Percentiles rank a stretch among this genome's conserved stretches.
Conservation (phyloP, 139 green algal genomes). For the Parachlorella kessleri region DNA sequence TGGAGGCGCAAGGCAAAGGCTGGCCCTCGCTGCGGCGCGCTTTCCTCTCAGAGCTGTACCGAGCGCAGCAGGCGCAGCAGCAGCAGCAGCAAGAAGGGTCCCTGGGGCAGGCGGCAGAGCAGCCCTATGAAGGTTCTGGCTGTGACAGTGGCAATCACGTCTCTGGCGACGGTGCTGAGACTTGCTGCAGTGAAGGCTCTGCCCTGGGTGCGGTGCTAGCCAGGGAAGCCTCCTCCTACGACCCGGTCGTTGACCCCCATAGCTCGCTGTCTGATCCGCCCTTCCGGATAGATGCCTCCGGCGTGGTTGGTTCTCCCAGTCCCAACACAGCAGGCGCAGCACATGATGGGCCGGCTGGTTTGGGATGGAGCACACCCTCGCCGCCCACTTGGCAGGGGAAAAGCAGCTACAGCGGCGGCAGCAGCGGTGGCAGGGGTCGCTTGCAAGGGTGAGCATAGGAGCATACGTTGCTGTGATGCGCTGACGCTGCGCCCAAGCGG, state of each 20-base stretch:
- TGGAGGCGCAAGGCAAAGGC: neutral
- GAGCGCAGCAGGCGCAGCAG: conserved; percentile 7
- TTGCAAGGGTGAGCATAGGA: too few relatives aligned
- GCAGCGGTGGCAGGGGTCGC: too few relatives aligned
- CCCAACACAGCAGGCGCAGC: too few relatives aligned
- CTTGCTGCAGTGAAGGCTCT: neutral
- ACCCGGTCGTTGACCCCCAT: neutral
- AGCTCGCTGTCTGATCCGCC: neutral
- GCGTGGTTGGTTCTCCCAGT: too few relatives aligned
- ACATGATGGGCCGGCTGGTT: too few relatives aligned
- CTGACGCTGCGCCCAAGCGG: too few relatives aligned
- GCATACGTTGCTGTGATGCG: too few relatives aligned
- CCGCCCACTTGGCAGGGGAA: too few relatives aligned
- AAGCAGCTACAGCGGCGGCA: too few relatives aligned
- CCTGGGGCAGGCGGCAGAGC: neutral
- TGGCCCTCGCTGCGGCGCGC: conserved; percentile 14
- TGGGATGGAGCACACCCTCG: too few relatives aligned
- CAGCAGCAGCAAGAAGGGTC: neutral
- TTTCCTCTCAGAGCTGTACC: neutral
- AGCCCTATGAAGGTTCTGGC: too few relatives aligned
- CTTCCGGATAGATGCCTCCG: neutral
- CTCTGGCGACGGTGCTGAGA: neutral
- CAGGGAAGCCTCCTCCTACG: neutral
- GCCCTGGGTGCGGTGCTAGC: neutral
- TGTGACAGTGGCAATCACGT: too few relatives aligned